Evolutionary conservation across 2,329 filamentous ascomycete genomes (phyloP), one percentile per base, ranked within the genome.

Genomic region (Aspergillus caelatus): DNA sequence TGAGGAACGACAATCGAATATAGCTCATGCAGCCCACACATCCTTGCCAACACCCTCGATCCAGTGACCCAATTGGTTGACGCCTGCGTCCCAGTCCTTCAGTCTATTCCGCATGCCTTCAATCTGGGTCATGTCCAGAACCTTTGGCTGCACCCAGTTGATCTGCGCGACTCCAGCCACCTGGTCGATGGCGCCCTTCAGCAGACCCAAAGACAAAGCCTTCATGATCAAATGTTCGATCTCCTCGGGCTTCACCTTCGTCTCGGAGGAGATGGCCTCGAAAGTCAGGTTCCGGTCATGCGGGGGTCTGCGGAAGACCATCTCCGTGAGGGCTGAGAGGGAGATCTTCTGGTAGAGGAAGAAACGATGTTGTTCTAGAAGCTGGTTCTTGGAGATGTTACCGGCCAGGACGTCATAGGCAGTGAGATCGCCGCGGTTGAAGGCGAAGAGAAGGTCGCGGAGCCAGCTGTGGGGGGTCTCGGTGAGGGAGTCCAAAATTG

Each of bases 191-290:
- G 91, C 95, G 53, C 95, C 95, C 70, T 91, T 88, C 70, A 99
- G 83, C 70, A 99, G 83, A 0, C 95, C 95, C 71, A 99, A 81
- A 75, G 94, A 97, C 72, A 99, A 81, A n/a, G 95, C 95, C 85
- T 97, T 98, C 95, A 99, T 99, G 73, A 99, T 91, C 68, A 99
- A 83, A 78, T 98, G 94, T 84, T 99, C 95, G 71, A 99, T 98
- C 82, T 98, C 93, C 73, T 95, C 89, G 3, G 89, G 88, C 71
- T 89, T 87, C 58, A 99, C 94, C 80, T 97, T 96, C 4, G 95
- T 99, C 83, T 98, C 94, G 70, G 91, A 85, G 6, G 91, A 88
- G 74, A 99, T 97, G 57, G 93, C 92, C 58, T 84, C 82, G 81
- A 99, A 99, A 5, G 91, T 91, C 90, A 99, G 95, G 72, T 93